Conservation (phyloP, 2,329 filamentous ascomycete species). For the Tolypocladium amazonense region DNA sequence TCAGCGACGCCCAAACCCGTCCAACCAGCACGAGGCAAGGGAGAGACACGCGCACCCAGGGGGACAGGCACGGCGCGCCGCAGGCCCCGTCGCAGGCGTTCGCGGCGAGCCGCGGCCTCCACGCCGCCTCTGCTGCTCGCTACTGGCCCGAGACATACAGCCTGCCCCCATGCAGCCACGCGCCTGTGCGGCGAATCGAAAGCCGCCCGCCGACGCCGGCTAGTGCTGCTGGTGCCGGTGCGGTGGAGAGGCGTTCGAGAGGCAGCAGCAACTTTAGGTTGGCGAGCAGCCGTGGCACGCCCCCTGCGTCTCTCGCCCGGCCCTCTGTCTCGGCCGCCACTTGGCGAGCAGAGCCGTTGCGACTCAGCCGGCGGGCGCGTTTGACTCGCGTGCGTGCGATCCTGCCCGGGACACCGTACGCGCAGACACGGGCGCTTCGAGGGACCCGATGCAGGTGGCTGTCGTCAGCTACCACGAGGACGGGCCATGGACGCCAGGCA, state of each 20-base stretch:
- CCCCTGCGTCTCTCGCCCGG: background rate
- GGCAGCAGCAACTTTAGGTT: background rate
- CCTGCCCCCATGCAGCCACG: conserved; percentile 5
- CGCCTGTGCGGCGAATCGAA: conserved; percentile 6
- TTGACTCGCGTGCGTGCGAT: background rate
- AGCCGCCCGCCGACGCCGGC: background rate
- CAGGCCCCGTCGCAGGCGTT: background rate
- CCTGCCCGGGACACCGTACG: background rate
- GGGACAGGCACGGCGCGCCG: background rate
- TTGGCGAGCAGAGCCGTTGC: background rate
- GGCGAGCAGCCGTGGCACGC: background rate
- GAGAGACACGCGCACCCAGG: background rate
- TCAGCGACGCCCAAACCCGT: background rate
- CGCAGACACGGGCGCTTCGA: background rate
- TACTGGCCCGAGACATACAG: background rate
- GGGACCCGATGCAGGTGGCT: too few relatives aligned
- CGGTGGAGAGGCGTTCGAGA: background rate
- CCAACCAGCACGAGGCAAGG: background rate
- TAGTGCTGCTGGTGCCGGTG: background rate
- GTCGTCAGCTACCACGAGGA: background rate
- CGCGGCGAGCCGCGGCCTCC: background rate
- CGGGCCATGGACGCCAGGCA: background rate
- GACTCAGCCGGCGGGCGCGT: conserved; percentile 1
- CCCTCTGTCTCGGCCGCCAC: background rate
- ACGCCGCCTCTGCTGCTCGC: background rate